Conservation (phyloP, 2,329 filamentous ascomycete species). For the Fusarium sp. region DNA sequence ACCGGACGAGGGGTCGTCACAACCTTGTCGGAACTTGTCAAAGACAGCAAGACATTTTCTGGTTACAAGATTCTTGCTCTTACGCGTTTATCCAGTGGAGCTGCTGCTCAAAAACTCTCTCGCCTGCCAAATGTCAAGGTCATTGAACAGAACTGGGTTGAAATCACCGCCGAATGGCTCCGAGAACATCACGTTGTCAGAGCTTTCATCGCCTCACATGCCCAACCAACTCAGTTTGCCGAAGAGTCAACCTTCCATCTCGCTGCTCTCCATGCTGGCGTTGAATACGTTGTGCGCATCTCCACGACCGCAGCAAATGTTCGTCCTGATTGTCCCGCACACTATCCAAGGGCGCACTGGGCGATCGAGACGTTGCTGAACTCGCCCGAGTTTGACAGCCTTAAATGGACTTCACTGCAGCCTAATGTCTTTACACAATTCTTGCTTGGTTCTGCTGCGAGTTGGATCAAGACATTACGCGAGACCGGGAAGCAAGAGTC, state of each 20-base stretch:
- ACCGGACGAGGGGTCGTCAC: not conserved
- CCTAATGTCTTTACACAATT: rapidly evolving
- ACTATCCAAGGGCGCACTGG: not conserved
- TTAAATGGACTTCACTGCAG: not conserved
- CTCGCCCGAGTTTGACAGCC: not conserved
- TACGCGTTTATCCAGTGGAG: not conserved
- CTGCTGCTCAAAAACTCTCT: not conserved
- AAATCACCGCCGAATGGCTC: not conserved
- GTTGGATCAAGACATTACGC: not conserved
- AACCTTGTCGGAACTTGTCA: not conserved
- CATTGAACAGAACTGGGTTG: not conserved
- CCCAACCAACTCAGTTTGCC: not conserved
- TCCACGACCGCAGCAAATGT: not conserved
- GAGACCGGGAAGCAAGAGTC: not conserved
- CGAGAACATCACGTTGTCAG: not conserved
- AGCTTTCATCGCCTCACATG: not conserved
- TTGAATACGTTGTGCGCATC: not conserved
- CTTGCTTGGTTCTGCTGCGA: not conserved
- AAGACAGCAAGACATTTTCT: rapidly evolving
- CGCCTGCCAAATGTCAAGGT: not conserved
- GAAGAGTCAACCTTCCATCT: not conserved
- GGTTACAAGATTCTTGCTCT: not conserved
- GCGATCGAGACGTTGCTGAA: not conserved
- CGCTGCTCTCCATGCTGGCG: not conserved
- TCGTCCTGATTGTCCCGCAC: not conserved